Evolutionary conservation across 805 yeast species (phyloP), one percentile per base, ranked within the genome.

Genomic region (Maudiozyma serrabonitensis): DNA sequence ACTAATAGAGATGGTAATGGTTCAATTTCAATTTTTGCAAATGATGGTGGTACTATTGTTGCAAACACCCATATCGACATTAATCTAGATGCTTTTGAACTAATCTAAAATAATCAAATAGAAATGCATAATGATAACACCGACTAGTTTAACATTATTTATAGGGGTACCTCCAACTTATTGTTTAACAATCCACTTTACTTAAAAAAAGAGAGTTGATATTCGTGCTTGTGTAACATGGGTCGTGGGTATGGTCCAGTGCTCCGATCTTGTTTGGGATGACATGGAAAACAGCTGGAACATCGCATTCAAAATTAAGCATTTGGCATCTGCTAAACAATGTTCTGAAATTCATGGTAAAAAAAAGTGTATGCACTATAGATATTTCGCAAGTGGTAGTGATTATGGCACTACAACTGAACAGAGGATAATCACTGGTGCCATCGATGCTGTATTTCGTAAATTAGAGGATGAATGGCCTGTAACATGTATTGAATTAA

Each of bases 401-500:
- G 43, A 38, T 21, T 41, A 41, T 26, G 45, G 37, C 13, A 38
- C 49, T 21, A 41, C 45, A 15, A 41, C 45, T 31, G 45, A 42
- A 28, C 35, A 28, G 18, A 46, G 32, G n/a, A 41, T 46, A 23
- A 41, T 41, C 28, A 46, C 49, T 9, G 49, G 49, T 41, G 49
- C 46, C n/a, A 46, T 46, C 46, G 34, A 42, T 12, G 46, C 41
- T 16, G 49, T 46, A 12, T 9, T 46, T 21, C 23, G 19, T 32
- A 41, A 42, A 35, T 35, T 32, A n/a, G 49, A 41, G 16, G 45
- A 41, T 23, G 40, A 41, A 18, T 46, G 49, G 28, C 15, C 21
- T 46, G 44, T 35, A 41, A 46, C 16, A 42, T 46, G 4, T 46
- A 46, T 41, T 46, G 46, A 41, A 46, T 46, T 18, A 41, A 34